Base-by-base conservation (phyloP, 2,329 filamentous ascomycete genomes). In the Ilyonectria robusta region DNA sequence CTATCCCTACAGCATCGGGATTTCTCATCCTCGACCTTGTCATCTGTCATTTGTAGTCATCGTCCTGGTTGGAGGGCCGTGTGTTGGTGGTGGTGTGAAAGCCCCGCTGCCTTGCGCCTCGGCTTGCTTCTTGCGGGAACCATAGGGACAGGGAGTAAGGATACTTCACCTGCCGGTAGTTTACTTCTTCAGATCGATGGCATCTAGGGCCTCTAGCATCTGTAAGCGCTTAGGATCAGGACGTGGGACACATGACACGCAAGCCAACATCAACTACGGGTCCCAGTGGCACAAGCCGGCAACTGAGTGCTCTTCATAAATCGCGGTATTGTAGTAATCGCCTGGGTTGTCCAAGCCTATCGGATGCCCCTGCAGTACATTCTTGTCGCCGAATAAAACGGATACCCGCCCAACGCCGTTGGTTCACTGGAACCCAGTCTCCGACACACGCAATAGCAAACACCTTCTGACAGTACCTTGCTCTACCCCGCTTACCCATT, bases 341-440 rank as follows among this genome's bases (percentile, higher is more conserved):
- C 62, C 42, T 64, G 65, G 31, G 54, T 29, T 57, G 40, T n/a
- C 35, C 44, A 57, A 37, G 53, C 57, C 65, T 64, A 55, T 57
- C 37, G 59, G 56, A 64, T 59, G 54, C 50, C 31, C 50, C 56
- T 57, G 53, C 35, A 62, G 48, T 68, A 66, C 62, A 65, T 65
- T 65, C 66, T 68, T 61, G 56, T 58, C 48, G 58, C 21, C 58
- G 47, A 48, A 54, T 35, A 60, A 65, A 65, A 65, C 54, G 42
- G 35, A 61, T 47, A 56, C 51, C 61, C 62, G 33, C 57, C 62
- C 47, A 62, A 65, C 66, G 66, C 66, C 63, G 51, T 55, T 59
- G 56, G 46, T 61, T 66, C 29, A 61, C 58, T 57, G 51, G 60
- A 60, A 61, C 51, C 61, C 55, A 51, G 55, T 63, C 59, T 33